Evolutionary conservation across 768 basidiomycete genomes (phyloP), one percentile per base, ranked within the genome.

Genomic region (Trichaptum fuscoviolaceum): DNA sequence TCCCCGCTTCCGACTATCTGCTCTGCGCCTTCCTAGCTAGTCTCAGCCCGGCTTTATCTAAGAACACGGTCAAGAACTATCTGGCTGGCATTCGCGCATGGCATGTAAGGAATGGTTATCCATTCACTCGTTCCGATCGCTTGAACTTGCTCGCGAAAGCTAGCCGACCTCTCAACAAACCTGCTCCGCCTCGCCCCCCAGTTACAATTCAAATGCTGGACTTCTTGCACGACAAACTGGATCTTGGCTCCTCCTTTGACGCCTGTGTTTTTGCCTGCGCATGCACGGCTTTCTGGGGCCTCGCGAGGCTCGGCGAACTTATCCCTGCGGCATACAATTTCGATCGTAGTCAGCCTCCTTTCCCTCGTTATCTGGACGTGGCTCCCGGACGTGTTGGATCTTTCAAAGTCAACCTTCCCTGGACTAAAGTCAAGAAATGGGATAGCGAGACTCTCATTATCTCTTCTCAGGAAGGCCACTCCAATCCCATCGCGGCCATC

Each of bases 251-350:
- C 18, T 66, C 73, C 5, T 65, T 74, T n/a, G 76, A 78, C 42
- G 58, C 68, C 10, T 65, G 71, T 5, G 69, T 77, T 17, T 68
- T 67, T 15, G 71, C 71, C 0, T 67, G 68, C 8, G 74, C 76
- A 0, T 57, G 66, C 25, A 58, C 64, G 2, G 72, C 76, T 18
- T 77, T 77, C 67, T 78, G 76, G 74, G 73, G 71, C 0, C 77
- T 77, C 62, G 69, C 71, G 30, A 71, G 75, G 1, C 66, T 78
- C 0, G 78, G 78, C 0, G 77, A 79, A 63, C 62, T 79, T 0
- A 68, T 77, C 20, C 69, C 72, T 7, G 10, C n/a, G 7, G 7
- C 58, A 23, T 7, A 30, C 23, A 60, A 60, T 7, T 24, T 30
- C 10, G 58, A 60, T 20, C 7, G 10, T 7, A 30, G 8, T 7